phyloP scores from a whole-genome alignment of 768 basidiomycete genomes.

The Lactifluus piperatus region DNA sequence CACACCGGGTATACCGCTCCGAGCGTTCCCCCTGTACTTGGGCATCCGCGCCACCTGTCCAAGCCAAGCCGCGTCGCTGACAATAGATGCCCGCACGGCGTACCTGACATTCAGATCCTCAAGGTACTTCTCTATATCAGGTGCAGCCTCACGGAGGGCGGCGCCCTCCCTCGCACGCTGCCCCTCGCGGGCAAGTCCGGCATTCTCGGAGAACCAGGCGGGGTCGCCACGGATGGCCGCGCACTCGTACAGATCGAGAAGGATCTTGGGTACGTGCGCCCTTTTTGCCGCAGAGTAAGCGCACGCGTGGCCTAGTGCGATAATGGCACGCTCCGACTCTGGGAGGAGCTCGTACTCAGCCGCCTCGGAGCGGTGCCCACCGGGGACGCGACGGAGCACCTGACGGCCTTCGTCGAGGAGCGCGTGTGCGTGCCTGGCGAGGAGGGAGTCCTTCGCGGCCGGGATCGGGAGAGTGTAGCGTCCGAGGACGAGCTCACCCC shows the following conservation, averaged over 20 bases:
- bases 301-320: conserved; percentile 17
- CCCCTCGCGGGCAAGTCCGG: not conserved
- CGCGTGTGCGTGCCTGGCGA: conserved; percentile 10
- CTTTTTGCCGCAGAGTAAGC: conserved; percentile 17
- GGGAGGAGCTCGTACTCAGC: conserved; percentile 13
- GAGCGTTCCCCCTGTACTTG: not conserved
- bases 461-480: conserved; percentile 15
- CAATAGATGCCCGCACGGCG: conserved; percentile 18
- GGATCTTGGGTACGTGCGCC: conserved; percentile 8
- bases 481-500: conserved; percentile 18
- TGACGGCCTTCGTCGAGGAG: not conserved
- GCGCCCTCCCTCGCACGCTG: not conserved
- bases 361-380: conserved; percentile 10
- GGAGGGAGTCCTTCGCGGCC: not conserved
- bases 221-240: not conserved
- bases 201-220: not conserved
- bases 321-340: not conserved
- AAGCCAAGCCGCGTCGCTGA: conserved; percentile 9
- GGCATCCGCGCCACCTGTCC: conserved; percentile 1
- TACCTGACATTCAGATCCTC: conserved; percentile 10
- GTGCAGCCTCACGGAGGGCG: conserved; percentile 2
- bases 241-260: conserved; percentile 17
- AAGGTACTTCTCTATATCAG: conserved; percentile 9
- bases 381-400: not conserved
- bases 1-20: not conserved